Base-by-base conservation (phyloP, 179 eudicot genomes). In the Beta corolliflora region DNA sequence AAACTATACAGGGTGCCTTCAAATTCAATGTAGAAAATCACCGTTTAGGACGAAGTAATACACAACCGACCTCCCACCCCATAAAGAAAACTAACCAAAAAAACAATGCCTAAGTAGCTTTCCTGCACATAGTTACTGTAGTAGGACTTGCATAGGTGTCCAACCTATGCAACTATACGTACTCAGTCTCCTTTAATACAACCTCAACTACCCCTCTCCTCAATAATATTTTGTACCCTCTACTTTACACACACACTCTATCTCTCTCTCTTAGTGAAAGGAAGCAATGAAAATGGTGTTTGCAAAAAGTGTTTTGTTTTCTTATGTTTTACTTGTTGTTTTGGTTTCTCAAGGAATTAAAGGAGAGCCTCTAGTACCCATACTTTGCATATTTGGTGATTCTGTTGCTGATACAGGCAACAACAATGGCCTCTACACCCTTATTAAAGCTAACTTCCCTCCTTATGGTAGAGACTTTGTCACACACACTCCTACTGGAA, bases 401-500 rank as follows among this genome's bases (percentile, higher is more conserved):
- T 93, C 97, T 3, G 88, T 87, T 3, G 88, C 82, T 44, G 97
- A 92, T 83, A 89, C 84, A 0, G 97, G 97, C 25, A 93, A 93
- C 82, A 93, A 91, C 87, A 93, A 93, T 85, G 68, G 85, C 13
- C 88, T 93, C 21, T 75, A 80, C 81, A 93, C 97, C 23, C 59
- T 93, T 52, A 85, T 93, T 73, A 93, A 90, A 79, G 88, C 97
- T 9, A 89, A 93, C 76, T 92, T 90, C 85, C 91, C 91, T 55
- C 97, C 97, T 81, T 93, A 93, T 81, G 95, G 97, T 5, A 88
- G 97, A 87, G 97, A 93, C 80, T 93, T 90, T 68, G 79, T 76
- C 67, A 83, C 68, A 15, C 93, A 92, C 79, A 79, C 66, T 59
- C 90, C 90, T 48, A 93, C 97, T 75, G 94, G 97, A 7, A 88